Evolutionary conservation across 345 rosid genomes (phyloP).

Genomic region (Salix exigua): DNA sequence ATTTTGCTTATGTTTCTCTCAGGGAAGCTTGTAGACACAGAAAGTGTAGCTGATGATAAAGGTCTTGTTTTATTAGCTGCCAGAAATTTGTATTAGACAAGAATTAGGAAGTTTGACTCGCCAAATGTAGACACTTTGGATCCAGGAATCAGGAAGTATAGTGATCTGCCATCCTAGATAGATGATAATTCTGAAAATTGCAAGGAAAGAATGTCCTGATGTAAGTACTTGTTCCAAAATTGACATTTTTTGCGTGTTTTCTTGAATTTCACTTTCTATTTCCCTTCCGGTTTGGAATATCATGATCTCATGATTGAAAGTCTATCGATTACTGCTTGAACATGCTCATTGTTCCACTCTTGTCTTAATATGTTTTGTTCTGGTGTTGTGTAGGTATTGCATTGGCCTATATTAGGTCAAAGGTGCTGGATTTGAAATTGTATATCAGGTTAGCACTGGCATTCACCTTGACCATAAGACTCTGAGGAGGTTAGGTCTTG

Average conservation of each 20-base stretch:
- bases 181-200: conserved; percentile 65
- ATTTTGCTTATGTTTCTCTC: conserved; percentile 17
- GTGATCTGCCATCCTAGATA: conserved; percentile 86
- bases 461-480: conserved; percentile 3
- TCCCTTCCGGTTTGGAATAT: conserved; percentile 1
- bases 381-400: conserved; percentile 70
- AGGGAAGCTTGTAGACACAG: conserved; percentile 34
- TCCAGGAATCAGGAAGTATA: conserved; percentile 85
- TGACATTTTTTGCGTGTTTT: neutral
- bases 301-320: neutral
- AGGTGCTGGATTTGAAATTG: conserved; percentile 84
- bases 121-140: conserved; percentile 73
- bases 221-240: conserved; percentile 40
- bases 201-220: conserved; percentile 72
- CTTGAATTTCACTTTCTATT: neutral
- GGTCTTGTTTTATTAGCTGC: conserved; percentile 76
- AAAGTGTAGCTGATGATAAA: conserved; percentile 31
- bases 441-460: conserved; percentile 60
- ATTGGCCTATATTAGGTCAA: conserved; percentile 82
- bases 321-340: neutral
- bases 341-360: neutral
- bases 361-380: neutral
- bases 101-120: conserved; percentile 73
- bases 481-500: neutral
- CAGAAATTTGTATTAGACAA: conserved; percentile 84